phyloP scores from a whole-genome alignment of 2,329 filamentous ascomycete species.

The Ramularia endophylla region DNA sequence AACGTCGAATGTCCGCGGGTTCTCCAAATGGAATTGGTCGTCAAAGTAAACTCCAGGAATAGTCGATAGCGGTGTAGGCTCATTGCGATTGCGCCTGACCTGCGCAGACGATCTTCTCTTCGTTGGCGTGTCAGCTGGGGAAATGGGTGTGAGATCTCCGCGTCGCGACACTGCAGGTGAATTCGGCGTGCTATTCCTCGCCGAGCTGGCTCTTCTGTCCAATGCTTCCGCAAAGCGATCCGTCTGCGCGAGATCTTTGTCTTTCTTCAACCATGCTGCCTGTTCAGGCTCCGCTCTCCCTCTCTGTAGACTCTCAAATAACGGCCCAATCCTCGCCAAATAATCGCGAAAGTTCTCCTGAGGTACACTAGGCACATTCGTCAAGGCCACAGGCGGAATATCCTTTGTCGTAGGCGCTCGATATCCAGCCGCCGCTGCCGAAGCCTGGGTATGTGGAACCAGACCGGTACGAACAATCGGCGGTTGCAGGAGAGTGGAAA shows the following conservation, averaged over 20 bases:
- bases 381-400: slow-evolving; percentile 87
- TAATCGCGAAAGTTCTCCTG: slow-evolving; percentile 76
- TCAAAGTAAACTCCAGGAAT: slow-evolving; percentile 94
- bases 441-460: slow-evolving; percentile 67
- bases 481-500: slow-evolving; percentile 86
- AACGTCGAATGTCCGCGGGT: slow-evolving; percentile 91
- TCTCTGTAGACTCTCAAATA: slow-evolving; percentile 85
- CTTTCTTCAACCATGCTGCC: slow-evolving; percentile 41
- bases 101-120: slow-evolving; percentile 47
- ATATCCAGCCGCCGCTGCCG: slow-evolving; percentile 60
- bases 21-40: slow-evolving; percentile 89
- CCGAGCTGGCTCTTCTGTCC: slow-evolving; percentile 35
- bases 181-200: slow-evolving; percentile 12
- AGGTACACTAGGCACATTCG: slow-evolving; percentile 80
- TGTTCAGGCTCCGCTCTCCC: slow-evolving; percentile 70
- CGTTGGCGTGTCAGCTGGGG: slow-evolving; percentile 45
- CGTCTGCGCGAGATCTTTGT: slow-evolving; percentile 38
- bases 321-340: slow-evolving; percentile 71
- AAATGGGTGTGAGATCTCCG: slow-evolving; percentile 38
- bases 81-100: slow-evolving; percentile 57
- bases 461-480: slow-evolving; percentile 86
- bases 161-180: slow-evolving; percentile 33
- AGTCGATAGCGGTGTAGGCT: slow-evolving; percentile 79
- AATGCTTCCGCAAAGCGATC: slow-evolving; percentile 47
- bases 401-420: slow-evolving; percentile 80